Base-by-base conservation (phyloP, 768 basidiomycete genomes). In the Xerocomus potaroensis region DNA sequence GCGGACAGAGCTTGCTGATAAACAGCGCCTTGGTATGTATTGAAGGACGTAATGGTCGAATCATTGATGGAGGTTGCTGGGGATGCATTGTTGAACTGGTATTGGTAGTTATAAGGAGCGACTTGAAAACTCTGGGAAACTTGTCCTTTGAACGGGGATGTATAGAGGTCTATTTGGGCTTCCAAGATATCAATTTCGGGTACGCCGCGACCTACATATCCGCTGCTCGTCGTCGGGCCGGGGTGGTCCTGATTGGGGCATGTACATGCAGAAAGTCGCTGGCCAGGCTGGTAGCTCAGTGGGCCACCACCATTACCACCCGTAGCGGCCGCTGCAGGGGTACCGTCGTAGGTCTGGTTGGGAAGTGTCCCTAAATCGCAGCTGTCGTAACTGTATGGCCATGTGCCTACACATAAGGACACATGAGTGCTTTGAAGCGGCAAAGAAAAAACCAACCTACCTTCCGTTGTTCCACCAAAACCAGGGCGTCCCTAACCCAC, bases 101-200 rank as follows among this genome's bases (percentile, higher is more conserved):
- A 92, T 27, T 77, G 56, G 50, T 75, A 71, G 63, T 92, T 81
- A 70, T 83, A 93, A 9, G 91, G 91, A 9, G 89, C 90, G 31
- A 76, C 63, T 66, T 94, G 91, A 60, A 78, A 77, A 56, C 82
- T 86, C 68, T 94, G 92, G 2, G 89, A 91, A 1, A 84, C 86
- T 55, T 84, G 72, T 33, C 79, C 88, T 60, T 69, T 57, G 56
- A 78, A 75, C 4, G 68, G 62, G 55, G 75, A 72, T 8, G 66
- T 48, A 45, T 43, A 50, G 5, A 74, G 56, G 56, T 91, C 72
- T 48, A 84, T 69, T 63, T 92, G 86, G 0, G 91, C 82, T 71
- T 98, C 94, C 48, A 95, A 61, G 49, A 98, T 75, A 66, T 97
- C 94, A 56, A 97, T 91, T 71, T 98, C 95, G 2, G 95, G 94